phyloP scores from a whole-genome alignment of 129 eudicot species.

The Deinandra increscens region DNA sequence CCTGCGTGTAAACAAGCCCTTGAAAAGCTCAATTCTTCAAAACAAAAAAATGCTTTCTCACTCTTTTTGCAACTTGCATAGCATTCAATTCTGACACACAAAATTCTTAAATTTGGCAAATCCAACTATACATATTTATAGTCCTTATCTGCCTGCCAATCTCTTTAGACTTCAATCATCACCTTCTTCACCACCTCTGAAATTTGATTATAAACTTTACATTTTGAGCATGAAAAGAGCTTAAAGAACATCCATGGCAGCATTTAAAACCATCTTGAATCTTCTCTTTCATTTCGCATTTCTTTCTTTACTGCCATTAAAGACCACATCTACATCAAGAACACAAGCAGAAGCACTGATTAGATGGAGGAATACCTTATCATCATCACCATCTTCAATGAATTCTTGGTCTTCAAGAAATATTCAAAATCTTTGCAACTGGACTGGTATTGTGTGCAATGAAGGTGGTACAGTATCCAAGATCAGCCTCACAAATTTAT shows the following conservation, averaged over 20 bases:
- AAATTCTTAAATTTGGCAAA: neutral
- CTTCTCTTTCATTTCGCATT: conserved; percentile 34
- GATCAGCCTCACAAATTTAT: conserved; percentile 38
- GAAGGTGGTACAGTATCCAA: conserved; percentile 36
- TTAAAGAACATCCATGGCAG: conserved; percentile 38
- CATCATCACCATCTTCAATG: conserved; percentile 41
- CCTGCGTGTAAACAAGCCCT: conserved; percentile 14
- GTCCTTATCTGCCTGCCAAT: conserved; percentile 23
- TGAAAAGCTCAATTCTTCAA: conserved; percentile 22
- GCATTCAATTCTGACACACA: conserved; percentile 24
- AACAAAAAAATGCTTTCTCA: neutral
- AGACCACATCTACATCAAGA: conserved; percentile 37
- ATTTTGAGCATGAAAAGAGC: conserved; percentile 13
- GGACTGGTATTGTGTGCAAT: conserved; percentile 70
- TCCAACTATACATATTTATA: conserved; percentile 30
- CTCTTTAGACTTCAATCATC: conserved; percentile 21
- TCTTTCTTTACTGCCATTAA: conserved; percentile 38
- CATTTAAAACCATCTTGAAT: conserved; percentile 14
- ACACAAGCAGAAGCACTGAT: conserved; percentile 74
- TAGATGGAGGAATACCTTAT: conserved; percentile 60
- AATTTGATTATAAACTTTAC: conserved; percentile 7
- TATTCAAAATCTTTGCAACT: conserved; percentile 56
- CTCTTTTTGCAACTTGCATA: conserved; percentile 19
- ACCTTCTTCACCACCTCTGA: conserved; percentile 5
- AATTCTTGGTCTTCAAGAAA: conserved; percentile 62